These are phyloP conservation scores for Pythium sukuiense DNA, from an alignment of 352 stramenopile species.

Conservation along the genomic window DNA sequence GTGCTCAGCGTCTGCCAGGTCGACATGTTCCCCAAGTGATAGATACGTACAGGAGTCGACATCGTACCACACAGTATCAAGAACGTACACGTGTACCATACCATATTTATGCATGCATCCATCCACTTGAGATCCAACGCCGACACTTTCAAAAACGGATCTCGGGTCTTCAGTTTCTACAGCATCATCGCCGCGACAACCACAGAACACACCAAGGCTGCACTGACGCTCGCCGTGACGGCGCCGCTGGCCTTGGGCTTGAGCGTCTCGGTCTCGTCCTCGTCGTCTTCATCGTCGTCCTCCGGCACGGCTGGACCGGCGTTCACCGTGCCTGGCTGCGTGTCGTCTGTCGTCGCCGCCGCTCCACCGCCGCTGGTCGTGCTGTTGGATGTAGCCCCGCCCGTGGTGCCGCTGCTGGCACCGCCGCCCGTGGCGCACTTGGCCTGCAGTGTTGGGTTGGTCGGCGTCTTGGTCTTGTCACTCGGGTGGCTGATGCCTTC, in stretches of 20 bases:
- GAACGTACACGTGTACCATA: not conserved
- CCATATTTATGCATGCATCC: not conserved
- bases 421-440: slow-evolving; percentile 35
- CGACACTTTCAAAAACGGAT: not conserved
- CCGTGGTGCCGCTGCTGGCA: slow-evolving; percentile 3
- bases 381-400: slow-evolving; percentile 2
- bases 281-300: slow-evolving; percentile 66
- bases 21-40: not conserved
- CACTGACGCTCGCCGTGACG: slow-evolving; percentile 13
- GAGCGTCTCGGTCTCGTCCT: slow-evolving; percentile 44
- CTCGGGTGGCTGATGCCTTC: slow-evolving; percentile 62
- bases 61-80: not conserved
- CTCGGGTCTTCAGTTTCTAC: not conserved
- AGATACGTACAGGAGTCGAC: too few species aligned
- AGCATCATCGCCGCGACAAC: slow-evolving; percentile 12
- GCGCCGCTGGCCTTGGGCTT: slow-evolving; percentile 28
- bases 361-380: not conserved
- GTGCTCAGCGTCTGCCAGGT: slow-evolving; percentile 11
- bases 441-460: slow-evolving; percentile 44
- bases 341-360: not conserved
- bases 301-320: slow-evolving; percentile 31
- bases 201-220: slow-evolving; percentile 10
- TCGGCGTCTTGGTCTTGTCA: slow-evolving; percentile 54
- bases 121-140: not conserved
- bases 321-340: slow-evolving; percentile 27